Percentiles rank a stretch among this genome's conserved stretches.
phyloP scores from a whole-genome alignment of 305 asterid species.

The Salvia sclarea region DNA sequence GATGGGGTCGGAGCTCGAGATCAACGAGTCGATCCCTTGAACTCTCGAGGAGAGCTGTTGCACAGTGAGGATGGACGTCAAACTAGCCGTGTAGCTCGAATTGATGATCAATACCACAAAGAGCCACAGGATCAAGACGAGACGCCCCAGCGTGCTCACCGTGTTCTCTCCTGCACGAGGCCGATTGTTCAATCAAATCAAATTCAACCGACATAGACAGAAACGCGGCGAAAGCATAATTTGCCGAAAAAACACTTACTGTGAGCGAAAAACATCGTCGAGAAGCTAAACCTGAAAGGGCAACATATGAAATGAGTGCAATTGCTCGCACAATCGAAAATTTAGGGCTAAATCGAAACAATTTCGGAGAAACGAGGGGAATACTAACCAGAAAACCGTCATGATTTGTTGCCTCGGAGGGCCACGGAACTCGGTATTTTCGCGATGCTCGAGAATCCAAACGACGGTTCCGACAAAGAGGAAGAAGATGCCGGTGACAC shows the following conservation, averaged over 20 bases:
- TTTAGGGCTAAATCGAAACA: background rate
- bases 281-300: conserved; percentile 84
- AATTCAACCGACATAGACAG: background rate
- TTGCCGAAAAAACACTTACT: conserved; percentile 44
- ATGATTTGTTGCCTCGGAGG: conserved; percentile 75
- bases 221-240: background rate
- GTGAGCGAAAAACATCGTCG: conserved; percentile 84
- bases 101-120: conserved; percentile 86
- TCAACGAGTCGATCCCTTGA: conserved; percentile 75
- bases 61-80: conserved; percentile 93
- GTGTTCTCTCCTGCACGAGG: conserved; percentile 71
- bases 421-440: conserved; percentile 81
- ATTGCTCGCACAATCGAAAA: conserved; percentile 6
- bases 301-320: conserved; percentile 17
- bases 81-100: conserved; percentile 95
- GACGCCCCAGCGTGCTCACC: conserved; percentile 79
- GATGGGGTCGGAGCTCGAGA: conserved; percentile 70
- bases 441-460: conserved; percentile 91
- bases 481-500: conserved; percentile 70
- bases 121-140: conserved; percentile 81
- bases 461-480: conserved; percentile 83
- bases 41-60: conserved; percentile 71
- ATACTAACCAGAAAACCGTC: conserved; percentile 75
- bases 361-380: background rate
- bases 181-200: background rate